A percentile compares a stretch with the other conserved stretches of the same genome.
Conservation (phyloP, 2,329 filamentous ascomycete genomes). For the Xylariales sp. region DNA sequence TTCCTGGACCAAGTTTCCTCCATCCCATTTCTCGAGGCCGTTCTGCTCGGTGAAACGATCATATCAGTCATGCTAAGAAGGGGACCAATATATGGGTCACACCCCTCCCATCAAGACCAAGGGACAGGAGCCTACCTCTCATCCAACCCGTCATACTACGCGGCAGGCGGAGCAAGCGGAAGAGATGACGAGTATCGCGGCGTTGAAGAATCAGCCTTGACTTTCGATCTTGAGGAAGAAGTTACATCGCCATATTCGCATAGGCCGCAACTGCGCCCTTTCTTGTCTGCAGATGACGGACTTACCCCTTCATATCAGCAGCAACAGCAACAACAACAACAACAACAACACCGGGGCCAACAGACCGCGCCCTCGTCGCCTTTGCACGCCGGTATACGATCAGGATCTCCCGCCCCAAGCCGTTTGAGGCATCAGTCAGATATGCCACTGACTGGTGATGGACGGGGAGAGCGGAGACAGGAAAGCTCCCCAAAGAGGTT, state of each 20-base stretch:
- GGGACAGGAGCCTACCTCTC: not conserved
- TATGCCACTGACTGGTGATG: conserved; percentile 40
- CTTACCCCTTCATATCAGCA: conserved; percentile 12
- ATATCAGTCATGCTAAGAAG: conserved; percentile 7
- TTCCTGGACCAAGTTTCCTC: conserved; percentile 2
- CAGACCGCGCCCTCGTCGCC: conserved; percentile 14
- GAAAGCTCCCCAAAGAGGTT: conserved; percentile 24
- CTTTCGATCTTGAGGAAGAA: conserved; percentile 19
- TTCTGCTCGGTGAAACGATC: not conserved
- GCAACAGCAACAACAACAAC: no score
- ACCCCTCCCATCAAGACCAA: not conserved
- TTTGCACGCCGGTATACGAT: conserved; percentile 8
- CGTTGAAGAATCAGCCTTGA: conserved; percentile 16
- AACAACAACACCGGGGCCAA: conserved; percentile 24
- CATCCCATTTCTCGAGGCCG: not conserved
- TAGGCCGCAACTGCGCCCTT: not conserved
- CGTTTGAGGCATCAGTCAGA: conserved; percentile 21
- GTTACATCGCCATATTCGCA: conserved; percentile 11
- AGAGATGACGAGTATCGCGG: conserved; percentile 12
- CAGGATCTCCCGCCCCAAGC: conserved; percentile 5
- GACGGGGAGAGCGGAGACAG: conserved; percentile 22
- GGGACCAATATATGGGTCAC: not conserved
- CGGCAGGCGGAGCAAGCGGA: conserved; percentile 11
- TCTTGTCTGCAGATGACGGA: conserved; percentile 9
- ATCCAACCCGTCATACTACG: conserved; percentile 5